These are phyloP conservation scores for Pleurotus platypus DNA, from an alignment of 768 basidiomycete species.

Conservation along the genomic window DNA sequence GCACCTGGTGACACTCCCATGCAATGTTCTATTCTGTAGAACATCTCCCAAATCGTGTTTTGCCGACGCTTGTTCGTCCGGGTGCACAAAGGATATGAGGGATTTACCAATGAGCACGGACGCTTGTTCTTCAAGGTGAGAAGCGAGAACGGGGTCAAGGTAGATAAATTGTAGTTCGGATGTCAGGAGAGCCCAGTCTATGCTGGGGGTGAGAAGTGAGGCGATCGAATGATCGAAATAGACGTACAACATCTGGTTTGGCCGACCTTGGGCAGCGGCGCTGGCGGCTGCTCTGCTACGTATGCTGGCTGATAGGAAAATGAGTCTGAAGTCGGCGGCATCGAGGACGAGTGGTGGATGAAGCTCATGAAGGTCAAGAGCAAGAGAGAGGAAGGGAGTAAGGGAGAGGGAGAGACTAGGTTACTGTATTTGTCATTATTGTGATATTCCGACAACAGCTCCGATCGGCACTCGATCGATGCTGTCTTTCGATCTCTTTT, in stretches of 20 bases:
- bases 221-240: conserved; percentile 31
- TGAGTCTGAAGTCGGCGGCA: conserved; percentile 7
- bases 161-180: conserved; percentile 75
- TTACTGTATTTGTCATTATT: neutral
- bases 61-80: conserved; percentile 77
- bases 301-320: neutral
- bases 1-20: conserved; percentile 81
- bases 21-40: conserved; percentile 68
- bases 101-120: conserved; percentile 65
- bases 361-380: conserved; percentile 18
- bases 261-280: conserved; percentile 52
- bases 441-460: conserved; percentile 6
- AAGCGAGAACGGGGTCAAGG: conserved; percentile 74
- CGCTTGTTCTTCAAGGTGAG: conserved; percentile 71
- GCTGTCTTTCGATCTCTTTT: neutral
- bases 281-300: conserved; percentile 11
- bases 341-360: conserved; percentile 12
- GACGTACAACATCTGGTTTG: conserved; percentile 77
- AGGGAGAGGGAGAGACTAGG: neutral
- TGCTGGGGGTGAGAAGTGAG: conserved; percentile 12
- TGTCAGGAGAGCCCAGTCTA: conserved; percentile 84
- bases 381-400: conserved; percentile 2
- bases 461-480: conserved; percentile 11
- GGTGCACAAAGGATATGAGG: conserved; percentile 77
- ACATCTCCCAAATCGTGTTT: conserved; percentile 71